phyloP scores from a whole-genome alignment of 2,329 filamentous ascomycete genomes.

The Calonectria pteridis region DNA sequence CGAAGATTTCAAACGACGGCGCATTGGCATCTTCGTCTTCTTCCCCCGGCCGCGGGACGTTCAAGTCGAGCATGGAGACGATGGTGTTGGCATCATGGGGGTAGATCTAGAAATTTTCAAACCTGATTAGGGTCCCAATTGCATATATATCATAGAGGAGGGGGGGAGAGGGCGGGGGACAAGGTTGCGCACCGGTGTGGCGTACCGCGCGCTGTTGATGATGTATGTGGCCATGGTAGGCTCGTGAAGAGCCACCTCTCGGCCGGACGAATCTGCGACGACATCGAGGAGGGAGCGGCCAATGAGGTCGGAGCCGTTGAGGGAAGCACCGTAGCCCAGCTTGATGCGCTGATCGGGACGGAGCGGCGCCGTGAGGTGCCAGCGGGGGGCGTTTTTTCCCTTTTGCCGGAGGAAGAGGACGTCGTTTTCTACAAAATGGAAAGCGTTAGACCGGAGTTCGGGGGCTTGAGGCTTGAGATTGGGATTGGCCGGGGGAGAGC shows the following conservation, averaged over 20 bases:
- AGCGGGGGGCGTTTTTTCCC: constrained; percentile 51
- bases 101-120: constrained; percentile 60
- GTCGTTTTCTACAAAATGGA: constrained; percentile 51
- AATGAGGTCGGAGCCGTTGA: constrained; percentile 71
- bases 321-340: constrained; percentile 58
- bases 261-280: constrained; percentile 65
- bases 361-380: constrained; percentile 54
- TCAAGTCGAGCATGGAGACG: constrained; percentile 80
- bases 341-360: constrained; percentile 47
- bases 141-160: not conserved
- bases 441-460: not conserved
- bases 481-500: not conserved
- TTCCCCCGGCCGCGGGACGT: constrained; percentile 62
- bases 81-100: constrained; percentile 81
- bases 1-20: constrained; percentile 78
- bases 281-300: constrained; percentile 70
- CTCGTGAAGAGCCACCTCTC: constrained; percentile 68
- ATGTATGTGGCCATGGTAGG: constrained; percentile 82
- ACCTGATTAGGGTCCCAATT: not conserved
- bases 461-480: not conserved
- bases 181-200: constrained; percentile 72
- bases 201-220: constrained; percentile 72
- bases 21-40: constrained; percentile 50
- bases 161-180: too few species aligned
- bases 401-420: constrained; percentile 56